These are phyloP conservation scores for Heritiera littoralis DNA, from an alignment of 345 rosid species.

Conservation along the genomic window DNA sequence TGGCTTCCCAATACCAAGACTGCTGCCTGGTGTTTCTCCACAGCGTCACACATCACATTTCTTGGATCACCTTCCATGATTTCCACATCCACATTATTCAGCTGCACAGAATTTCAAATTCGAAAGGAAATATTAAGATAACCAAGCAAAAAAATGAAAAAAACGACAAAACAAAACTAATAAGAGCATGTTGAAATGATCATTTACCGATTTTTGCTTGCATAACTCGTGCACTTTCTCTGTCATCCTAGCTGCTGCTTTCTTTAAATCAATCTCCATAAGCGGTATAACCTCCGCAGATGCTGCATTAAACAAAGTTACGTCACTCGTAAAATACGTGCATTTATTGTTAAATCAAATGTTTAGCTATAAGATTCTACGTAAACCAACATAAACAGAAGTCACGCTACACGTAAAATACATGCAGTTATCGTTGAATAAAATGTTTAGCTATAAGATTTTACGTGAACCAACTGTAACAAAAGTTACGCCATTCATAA, in stretches of 20 bases:
- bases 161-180: too few relatives aligned
- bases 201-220: conserved; percentile 28
- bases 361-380: too few relatives aligned
- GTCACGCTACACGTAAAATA: too few relatives aligned
- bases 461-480: too few relatives aligned
- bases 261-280: conserved; percentile 41
- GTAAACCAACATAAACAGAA: too few relatives aligned
- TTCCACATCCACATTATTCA: conserved; percentile 8
- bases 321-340: too few relatives aligned
- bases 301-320: conserved; percentile 16
- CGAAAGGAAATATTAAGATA: not conserved
- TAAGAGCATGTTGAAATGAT: too few relatives aligned
- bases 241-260: conserved; percentile 24
- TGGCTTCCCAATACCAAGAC: conserved; percentile 51
- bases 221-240: conserved; percentile 37
- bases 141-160: too few relatives aligned
- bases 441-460: too few relatives aligned
- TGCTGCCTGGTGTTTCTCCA: conserved; percentile 37
- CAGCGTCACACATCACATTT: conserved; percentile 39
- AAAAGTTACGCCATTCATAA: too few relatives aligned
- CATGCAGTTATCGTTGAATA: too few relatives aligned
- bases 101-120: not conserved
- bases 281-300: conserved; percentile 27
- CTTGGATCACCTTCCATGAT: conserved; percentile 49
- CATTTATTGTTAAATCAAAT: too few relatives aligned